phyloP scores from a whole-genome alignment of 176 grass and related monocot species.

The Oryza meyeriana region DNA sequence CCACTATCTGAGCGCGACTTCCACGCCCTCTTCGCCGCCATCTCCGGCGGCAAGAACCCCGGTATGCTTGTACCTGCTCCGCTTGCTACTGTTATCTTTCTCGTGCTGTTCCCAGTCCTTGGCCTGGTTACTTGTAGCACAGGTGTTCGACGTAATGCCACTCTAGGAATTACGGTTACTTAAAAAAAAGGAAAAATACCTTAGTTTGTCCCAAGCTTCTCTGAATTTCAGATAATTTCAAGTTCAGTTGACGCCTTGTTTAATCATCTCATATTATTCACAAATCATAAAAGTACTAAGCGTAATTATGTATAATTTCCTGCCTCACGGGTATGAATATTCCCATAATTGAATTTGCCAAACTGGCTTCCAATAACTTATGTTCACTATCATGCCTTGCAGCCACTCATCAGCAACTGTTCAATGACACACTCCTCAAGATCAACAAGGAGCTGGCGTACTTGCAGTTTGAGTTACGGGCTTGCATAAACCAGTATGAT shows the following conservation, averaged over 20 bases:
- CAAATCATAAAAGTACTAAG: neutral
- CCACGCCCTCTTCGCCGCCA: conserved; percentile 45
- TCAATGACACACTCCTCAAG: conserved; percentile 69
- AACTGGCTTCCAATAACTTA: neutral
- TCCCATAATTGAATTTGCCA: neutral
- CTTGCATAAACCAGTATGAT: conserved; percentile 82
- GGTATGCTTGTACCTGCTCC: neutral
- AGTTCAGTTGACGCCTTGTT: neutral
- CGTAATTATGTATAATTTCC: neutral
- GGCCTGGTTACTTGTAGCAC: neutral
- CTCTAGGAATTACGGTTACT: neutral
- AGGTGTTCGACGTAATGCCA: conserved; percentile 25
- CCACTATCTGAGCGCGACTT: conserved; percentile 56
- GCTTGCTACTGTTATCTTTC: neutral
- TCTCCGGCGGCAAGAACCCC: conserved; percentile 64
- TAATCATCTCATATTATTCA: neutral
- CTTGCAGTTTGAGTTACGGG: conserved; percentile 80
- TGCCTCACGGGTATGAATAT: neutral
- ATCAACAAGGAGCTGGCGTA: conserved; percentile 76
- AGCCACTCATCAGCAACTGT: conserved; percentile 49
- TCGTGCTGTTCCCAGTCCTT: neutral
- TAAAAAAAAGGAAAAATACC: neutral
- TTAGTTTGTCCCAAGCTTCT: neutral
- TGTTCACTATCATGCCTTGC: conserved; percentile 19
- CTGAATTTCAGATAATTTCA: neutral